Base-by-base conservation (phyloP, 306 rosid species). In the Ziziphus jujuba region DNA sequence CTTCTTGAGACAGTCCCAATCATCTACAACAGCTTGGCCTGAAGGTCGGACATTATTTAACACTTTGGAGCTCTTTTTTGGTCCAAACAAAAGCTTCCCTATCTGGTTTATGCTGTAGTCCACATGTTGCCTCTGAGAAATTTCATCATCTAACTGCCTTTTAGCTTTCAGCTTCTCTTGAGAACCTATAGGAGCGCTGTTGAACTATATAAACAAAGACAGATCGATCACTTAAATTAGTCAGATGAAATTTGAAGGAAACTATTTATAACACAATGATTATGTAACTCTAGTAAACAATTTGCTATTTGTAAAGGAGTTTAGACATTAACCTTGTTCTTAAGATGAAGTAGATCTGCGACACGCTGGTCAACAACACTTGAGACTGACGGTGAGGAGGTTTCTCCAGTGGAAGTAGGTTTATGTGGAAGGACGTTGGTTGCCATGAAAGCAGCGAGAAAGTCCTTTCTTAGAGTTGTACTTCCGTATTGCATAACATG, bases 401-500 rank as follows among this genome's bases (percentile, higher is more conserved):
- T 25, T 11, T 45, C 7, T 19, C 21, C 17, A 17, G 9, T 47
- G 61, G 23, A 33, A 45, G 62, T 24, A 47, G 38, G 25, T 67
- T 31, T 61, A 16, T n/a, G n/a, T 16, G 40, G n/a, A 16, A 64
- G 69, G n/a, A n/a, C n/a, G 59, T 56, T 20, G 16, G 77, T 47
- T 66, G 92, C 96, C 60, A 89, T 31, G 63, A 63, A 87, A 35
- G 77, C 63, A 63, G 2, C 50, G 7, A 89, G 52, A 22, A 12
- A 21, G 56, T 85, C 74, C 0, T 66, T 50, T 9, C 28, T 56
- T 0, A 69, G 47, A 0, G 31, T 69, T 67, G 0, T 66, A 51
- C 80, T 75, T 55, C 96, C 96, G 40, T 59, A 85, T 71, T 77
- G 69, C 88, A 77, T 83, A 33, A 90, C 95, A 52, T 83, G 87